Evolutionary conservation across 176 grass and related monocot genomes (phyloP), one percentile per base, ranked within the genome.

Genomic region (Urochloa ruziziensis): DNA sequence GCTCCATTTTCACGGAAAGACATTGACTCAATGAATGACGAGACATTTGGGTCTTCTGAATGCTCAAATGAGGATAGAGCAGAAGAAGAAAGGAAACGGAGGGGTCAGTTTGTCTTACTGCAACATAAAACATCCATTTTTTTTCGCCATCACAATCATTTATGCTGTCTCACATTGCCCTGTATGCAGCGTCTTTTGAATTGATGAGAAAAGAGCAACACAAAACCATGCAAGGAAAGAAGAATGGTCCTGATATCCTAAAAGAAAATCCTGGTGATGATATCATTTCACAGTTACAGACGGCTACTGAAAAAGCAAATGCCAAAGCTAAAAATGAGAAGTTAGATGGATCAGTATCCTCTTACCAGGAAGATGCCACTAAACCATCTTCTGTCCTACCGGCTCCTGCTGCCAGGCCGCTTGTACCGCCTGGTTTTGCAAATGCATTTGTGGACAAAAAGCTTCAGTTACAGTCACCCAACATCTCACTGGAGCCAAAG

Each of bases 151-250:
- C 46, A 11, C 42, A 62, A 17, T 74, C 18, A 72, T 76, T 36
- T 81, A 36, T 18, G n/a, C 23, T 66, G 19, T 70, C 88, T 87
- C 77, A 83, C 44, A 7, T 61, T 63, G 23, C 39, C 62, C 74
- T 72, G 9, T 84, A 40, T 89, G 80, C 91, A 99, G 97, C 82
- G 57, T 99, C 97, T 33, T 99, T 99, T 89, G 97, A 99, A 76
- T 74, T 94, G 62, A 99, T 99, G 93, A 99, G 97, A 82, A 94
- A 99, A 85, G 93, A 99, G 81, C 97, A 96, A 75, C 93, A 99
- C 32, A 94, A 91, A 92, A 32, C 84, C 63, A 71, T 99, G 57
- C 93, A 92, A 79, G 97, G 93, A 83, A 96, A 96, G 70, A 92
- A 90, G 68, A 96, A 23, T 49, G 62, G 77, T 42, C 83, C 86